Base-by-base conservation (phyloP, 1,284 basidiomycete species). In the Ustilago shanxiensis region DNA sequence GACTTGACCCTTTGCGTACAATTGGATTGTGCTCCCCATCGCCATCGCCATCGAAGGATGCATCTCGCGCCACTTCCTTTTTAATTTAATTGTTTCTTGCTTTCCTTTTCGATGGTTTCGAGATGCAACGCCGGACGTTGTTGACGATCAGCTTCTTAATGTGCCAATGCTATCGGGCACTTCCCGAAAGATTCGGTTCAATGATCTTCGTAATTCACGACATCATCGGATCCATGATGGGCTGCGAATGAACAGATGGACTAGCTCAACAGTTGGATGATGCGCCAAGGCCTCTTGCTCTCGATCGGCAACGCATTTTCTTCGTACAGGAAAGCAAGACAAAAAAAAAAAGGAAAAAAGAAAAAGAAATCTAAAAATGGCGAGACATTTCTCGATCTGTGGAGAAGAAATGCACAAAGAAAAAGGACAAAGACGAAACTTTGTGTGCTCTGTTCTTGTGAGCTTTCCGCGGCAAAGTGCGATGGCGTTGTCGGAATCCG, bases 41-140 rank as follows among this genome's bases (percentile, higher is more conserved):
- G 33, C 45, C 56, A 58, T 58, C 56, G 33, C 45, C 56, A 58
- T 58, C 56, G 56, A 16, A 18, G 24, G 31, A 16, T 58, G 56
- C 56, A 58, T 58, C 44, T 58, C 56, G 56, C 56, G 45, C 45
- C 54, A 41, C 54, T 29, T 29, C 28, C 28, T 56, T 31, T 28
- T 54, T 31, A 39, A n/a, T 54, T 26, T 54, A 16, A 26, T 54
- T 37, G 6, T 26, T 37, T 8, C 14, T 49, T 26, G 13, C 13
- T 22, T 14, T 26, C 24, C n/a, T 20, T 3, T 18, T n/a, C n/a
- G n/a, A 20, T 22, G 10, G 7, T 7, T 5, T 24, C 1, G 24
- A 16, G 13, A 7, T 26, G 47, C 47, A 24, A 49, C 5, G 20
- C n/a, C 24, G n/a, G n/a, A n/a, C n/a, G n/a, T n/a, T n/a, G n/a